Evolutionary conservation across 106 monocot species (phyloP).

Genomic region (Dioscorea zingiberensis): DNA sequence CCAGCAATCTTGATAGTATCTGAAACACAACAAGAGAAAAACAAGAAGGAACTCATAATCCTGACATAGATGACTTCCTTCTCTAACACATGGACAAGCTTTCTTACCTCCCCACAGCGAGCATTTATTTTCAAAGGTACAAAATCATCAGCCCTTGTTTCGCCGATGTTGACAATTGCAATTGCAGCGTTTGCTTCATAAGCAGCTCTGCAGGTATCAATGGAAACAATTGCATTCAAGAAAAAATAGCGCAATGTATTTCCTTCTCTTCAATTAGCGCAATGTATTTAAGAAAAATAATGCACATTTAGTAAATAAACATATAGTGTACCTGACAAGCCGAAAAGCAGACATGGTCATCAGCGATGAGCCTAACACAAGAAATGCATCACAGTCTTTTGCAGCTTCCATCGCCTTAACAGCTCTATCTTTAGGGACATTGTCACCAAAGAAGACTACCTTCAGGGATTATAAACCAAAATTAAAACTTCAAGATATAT

Average conservation of each 20-base stretch:
- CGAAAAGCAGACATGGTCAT: slow-evolving; percentile 99
- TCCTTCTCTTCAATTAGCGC: too few relatives aligned
- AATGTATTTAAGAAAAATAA: too few relatives aligned
- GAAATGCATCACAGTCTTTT: slow-evolving; percentile 75
- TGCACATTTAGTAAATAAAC: too few relatives aligned
- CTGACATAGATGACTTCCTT: too few relatives aligned
- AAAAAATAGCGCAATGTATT: too few relatives aligned
- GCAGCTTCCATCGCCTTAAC: slow-evolving; percentile 83
- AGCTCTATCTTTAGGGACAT: slow-evolving; percentile 92
- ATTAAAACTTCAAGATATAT: background rate
- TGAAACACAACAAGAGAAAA: slow-evolving; percentile 18
- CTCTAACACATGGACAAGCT: too few relatives aligned
- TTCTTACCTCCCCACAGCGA: slow-evolving; percentile 83
- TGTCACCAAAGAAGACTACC: slow-evolving; percentile 99
- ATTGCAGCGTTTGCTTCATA: slow-evolving; percentile 70
- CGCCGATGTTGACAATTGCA: slow-evolving; percentile 78
- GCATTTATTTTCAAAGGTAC: slow-evolving; percentile 81
- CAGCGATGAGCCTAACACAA: slow-evolving; percentile 87
- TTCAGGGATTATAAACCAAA: slow-evolving; percentile 20
- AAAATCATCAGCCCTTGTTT: slow-evolving; percentile 84
- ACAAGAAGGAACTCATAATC: background rate
- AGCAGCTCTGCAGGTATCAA: slow-evolving; percentile 57
- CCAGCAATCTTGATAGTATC: slow-evolving; percentile 80
- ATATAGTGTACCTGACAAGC: slow-evolving; percentile 73
- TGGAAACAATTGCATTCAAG: too few relatives aligned